These are phyloP conservation scores for Nakazawaea populi DNA, from an alignment of 805 yeast genomes.

Conservation along the genomic window DNA sequence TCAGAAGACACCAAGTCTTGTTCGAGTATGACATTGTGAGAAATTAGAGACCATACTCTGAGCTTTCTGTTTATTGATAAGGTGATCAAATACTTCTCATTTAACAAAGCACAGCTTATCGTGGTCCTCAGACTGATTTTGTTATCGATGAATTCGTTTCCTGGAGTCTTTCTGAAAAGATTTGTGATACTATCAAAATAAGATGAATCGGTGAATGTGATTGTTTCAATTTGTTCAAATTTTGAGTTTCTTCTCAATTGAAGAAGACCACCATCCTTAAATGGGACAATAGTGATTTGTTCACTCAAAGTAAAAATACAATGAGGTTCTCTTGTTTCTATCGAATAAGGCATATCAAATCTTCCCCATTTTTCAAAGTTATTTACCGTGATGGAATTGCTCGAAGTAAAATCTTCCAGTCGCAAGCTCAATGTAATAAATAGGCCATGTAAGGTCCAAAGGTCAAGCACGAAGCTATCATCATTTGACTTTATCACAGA, in stretches of 20 bases:
- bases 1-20: conserved; percentile 10
- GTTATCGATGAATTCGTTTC: conserved; percentile 15
- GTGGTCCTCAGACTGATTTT: conserved; percentile 17
- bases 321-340: conserved; percentile 52
- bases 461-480: conserved; percentile 39
- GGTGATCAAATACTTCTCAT: conserved; percentile 32
- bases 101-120: conserved; percentile 12
- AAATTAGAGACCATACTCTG: conserved; percentile 53
- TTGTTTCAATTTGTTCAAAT: conserved; percentile 16
- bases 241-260: conserved; percentile 34
- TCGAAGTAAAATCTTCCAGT: conserved; percentile 33
- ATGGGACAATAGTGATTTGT: conserved; percentile 40
- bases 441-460: conserved; percentile 45
- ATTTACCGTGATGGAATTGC: conserved; percentile 9
- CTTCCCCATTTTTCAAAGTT: conserved; percentile 55
- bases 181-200: conserved; percentile 29
- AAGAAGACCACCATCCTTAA: conserved; percentile 75
- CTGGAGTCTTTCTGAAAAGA: conserved; percentile 16
- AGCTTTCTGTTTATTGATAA: conserved; percentile 48
- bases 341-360: conserved; percentile 62
- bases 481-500: conserved; percentile 23
- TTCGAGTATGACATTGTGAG: conserved; percentile 21
- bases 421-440: conserved; percentile 44
- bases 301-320: conserved; percentile 31
- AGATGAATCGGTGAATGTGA: conserved; percentile 48